A percentile compares a stretch with the other conserved stretches of the same genome.
phyloP scores from a whole-genome alignment of 1,139 yeast species.

The Geotrichum histeridarum region DNA sequence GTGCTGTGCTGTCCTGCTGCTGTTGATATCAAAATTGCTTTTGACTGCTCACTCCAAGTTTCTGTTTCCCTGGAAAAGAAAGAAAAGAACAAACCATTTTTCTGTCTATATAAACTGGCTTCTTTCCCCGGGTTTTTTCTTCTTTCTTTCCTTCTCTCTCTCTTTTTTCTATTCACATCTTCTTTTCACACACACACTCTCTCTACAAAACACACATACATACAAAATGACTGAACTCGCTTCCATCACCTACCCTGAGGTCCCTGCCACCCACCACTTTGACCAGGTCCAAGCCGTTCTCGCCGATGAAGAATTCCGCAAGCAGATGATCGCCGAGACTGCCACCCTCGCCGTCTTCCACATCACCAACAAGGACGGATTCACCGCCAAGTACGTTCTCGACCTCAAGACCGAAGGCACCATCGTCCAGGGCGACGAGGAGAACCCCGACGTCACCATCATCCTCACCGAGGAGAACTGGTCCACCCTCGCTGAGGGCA shows the following conservation, averaged over 20 bases:
- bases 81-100: no score
- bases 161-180: no score
- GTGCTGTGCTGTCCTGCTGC: no score
- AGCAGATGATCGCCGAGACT: slow-evolving; percentile 1
- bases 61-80: no score
- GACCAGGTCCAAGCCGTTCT: slow-evolving; percentile 1
- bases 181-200: not conserved
- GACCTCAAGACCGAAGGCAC: slow-evolving; percentile 13
- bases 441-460: slow-evolving; percentile 3
- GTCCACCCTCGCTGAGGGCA: not conserved
- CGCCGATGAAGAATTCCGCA: not conserved
- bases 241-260: not conserved
- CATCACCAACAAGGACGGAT: not conserved
- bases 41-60: no score
- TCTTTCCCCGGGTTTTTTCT: no score
- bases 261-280: slow-evolving; percentile 10
- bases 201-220: not conserved
- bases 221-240: not conserved
- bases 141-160: no score
- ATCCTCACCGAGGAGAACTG: not conserved
- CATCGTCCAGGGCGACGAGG: not conserved
- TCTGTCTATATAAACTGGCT: no score
- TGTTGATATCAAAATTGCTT: no score
- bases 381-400: slow-evolving; percentile 6
- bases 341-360: slow-evolving; percentile 3